A percentile compares a stretch with the other conserved stretches of the same genome.
Conservation (phyloP, 208 protist species). For the Acanthamoeba sp. region DNA sequence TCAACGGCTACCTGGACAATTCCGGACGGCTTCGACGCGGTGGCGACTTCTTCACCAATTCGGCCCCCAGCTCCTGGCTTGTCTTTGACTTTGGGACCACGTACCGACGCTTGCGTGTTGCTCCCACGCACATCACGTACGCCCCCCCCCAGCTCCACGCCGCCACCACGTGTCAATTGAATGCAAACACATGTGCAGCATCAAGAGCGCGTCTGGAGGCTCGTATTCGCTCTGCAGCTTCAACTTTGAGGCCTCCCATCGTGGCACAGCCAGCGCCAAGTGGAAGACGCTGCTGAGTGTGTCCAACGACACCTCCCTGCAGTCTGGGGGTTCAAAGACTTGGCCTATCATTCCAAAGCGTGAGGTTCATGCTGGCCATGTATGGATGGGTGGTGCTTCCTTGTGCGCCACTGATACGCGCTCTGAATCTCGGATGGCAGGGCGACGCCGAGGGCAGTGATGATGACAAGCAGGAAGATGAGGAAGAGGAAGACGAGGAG, state of each 20-base stretch:
- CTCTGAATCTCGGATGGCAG: too few species aligned
- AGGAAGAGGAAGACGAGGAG: background rate
- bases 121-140: slow-evolving; percentile 45
- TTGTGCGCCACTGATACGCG: too few species aligned
- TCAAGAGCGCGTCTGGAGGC: background rate
- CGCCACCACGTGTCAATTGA: background rate
- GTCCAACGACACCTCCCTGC: background rate
- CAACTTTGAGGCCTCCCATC: background rate
- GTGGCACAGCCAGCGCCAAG: background rate
- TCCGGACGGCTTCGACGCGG: too few species aligned
- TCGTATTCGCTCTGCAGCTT: background rate
- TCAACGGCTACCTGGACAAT: background rate
- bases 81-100: slow-evolving; percentile 5
- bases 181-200: too few species aligned
- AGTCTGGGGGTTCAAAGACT: background rate
- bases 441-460: background rate
- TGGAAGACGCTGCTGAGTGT: background rate
- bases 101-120: background rate
- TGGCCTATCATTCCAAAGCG: background rate
- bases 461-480: background rate
- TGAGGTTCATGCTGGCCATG: too few species aligned
- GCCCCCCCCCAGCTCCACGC: too few species aligned
- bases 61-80: background rate
- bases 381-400: too few species aligned
- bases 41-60: slow-evolving; percentile 19